Evolutionary conservation across 768 basidiomycete genomes (phyloP).

Genomic region (Tubosaeta brunneosetosa): DNA sequence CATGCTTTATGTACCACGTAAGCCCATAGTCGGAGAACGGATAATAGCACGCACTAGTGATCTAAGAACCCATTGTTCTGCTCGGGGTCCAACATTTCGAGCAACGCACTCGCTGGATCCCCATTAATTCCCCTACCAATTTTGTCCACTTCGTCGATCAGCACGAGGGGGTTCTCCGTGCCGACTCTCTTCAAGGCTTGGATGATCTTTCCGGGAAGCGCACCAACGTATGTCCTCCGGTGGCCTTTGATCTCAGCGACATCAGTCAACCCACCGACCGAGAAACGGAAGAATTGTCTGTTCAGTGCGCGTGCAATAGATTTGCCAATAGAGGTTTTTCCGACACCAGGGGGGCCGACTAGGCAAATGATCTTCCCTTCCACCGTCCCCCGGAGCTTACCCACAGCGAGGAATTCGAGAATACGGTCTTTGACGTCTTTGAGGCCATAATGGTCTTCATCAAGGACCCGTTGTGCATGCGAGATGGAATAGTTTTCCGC

Average conservation of each 20-base stretch:
- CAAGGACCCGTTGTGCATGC: slow-evolving; percentile 78
- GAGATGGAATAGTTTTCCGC: slow-evolving; percentile 87
- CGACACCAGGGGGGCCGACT: slow-evolving; percentile 95
- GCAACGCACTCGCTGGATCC: slow-evolving; percentile 83
- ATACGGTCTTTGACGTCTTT: slow-evolving; percentile 91
- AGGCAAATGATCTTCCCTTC: slow-evolving; percentile 98
- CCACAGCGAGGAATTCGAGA: slow-evolving; percentile 92
- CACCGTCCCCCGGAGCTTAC: slow-evolving; percentile 90
- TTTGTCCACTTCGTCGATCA: slow-evolving; percentile 97
- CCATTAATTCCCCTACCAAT: slow-evolving; percentile 89
- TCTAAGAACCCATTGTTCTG: slow-evolving; percentile 94
- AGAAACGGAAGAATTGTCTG: slow-evolving; percentile 93
- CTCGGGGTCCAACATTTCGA: slow-evolving; percentile 94
- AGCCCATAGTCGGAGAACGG: background rate
- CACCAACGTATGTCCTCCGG: slow-evolving; percentile 92
- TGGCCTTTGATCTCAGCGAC: slow-evolving; percentile 99
- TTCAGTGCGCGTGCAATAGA: slow-evolving; percentile 88
- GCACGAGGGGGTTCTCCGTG: slow-evolving; percentile 88
- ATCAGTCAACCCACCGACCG: slow-evolving; percentile 93
- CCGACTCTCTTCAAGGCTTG: slow-evolving; percentile 91
- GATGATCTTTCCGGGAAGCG: slow-evolving; percentile 91
- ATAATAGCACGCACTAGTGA: slow-evolving; percentile 69
- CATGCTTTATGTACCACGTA: slow-evolving; percentile 55
- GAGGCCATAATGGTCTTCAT: slow-evolving; percentile 93
- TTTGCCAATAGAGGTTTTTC: slow-evolving; percentile 95